phyloP scores from a whole-genome alignment of 2,329 filamentous ascomycete species.

The Leptographium galeiforme region DNA sequence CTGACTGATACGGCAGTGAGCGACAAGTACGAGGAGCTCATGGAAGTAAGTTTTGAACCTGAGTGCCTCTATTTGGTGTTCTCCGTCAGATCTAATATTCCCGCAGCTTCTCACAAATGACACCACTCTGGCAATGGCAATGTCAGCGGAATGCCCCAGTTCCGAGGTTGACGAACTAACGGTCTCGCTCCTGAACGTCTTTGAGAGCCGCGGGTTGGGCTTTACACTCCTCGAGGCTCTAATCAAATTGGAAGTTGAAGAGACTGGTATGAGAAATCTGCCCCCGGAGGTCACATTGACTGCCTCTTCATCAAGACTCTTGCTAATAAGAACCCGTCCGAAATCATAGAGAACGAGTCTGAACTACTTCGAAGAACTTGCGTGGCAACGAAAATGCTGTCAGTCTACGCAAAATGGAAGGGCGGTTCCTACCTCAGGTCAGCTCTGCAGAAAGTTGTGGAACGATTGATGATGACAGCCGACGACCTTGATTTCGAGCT shows the following conservation, averaged over 20 bases:
- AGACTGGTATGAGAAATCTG: conserved; percentile 34
- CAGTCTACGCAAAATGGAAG: conserved; percentile 60
- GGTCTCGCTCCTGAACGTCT: conserved; percentile 55
- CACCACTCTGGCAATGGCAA: conserved; percentile 46
- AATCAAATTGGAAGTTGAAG: conserved; percentile 55
- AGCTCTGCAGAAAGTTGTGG: conserved; percentile 53
- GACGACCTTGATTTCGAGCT: conserved; percentile 56
- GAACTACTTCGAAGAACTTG: conserved; percentile 55
- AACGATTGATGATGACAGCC: conserved; percentile 51
- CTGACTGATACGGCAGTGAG: conserved; percentile 53
- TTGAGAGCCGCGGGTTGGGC: conserved; percentile 49
- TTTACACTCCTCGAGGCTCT: conserved; percentile 52
- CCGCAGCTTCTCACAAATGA: conserved; percentile 46
- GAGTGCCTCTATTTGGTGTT: neutral
- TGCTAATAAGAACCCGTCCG: neutral
- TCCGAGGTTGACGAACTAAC: conserved; percentile 57
- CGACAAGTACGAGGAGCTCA: conserved; percentile 54
- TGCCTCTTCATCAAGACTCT: too few species aligned
- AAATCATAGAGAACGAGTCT: conserved; percentile 44
- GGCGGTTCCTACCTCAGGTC: conserved; percentile 47
- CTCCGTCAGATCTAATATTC: neutral
- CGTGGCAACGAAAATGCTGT: conserved; percentile 60
- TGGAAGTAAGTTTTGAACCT: conserved; percentile 31
- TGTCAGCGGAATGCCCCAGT: conserved; percentile 53
- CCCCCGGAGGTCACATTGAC: neutral